Percentiles rank a stretch among this genome's conserved stretches.
These are phyloP conservation scores for Triangularia setosa DNA, from an alignment of 2,329 filamentous ascomycete genomes.

Conservation along the genomic window DNA sequence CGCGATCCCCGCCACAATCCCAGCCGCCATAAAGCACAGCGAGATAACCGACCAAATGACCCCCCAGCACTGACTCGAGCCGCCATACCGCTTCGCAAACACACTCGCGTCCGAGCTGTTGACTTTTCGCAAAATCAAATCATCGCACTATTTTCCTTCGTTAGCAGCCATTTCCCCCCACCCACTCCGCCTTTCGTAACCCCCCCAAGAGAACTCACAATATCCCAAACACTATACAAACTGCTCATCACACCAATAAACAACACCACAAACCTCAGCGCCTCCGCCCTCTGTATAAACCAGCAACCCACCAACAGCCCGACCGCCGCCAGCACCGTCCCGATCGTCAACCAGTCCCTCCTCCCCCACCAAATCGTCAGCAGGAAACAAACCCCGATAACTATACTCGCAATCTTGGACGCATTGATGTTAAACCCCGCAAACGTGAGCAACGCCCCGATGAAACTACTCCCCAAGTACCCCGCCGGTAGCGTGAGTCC, in stretches of 20 bases:
- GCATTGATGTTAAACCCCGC: constrained; percentile 79
- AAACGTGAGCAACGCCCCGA: constrained; percentile 73
- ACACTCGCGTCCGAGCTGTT: constrained; percentile 76
- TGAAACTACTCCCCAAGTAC: constrained; percentile 72
- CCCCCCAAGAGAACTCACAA: constrained; percentile 47
- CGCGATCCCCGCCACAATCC: constrained; percentile 72
- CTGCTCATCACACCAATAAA: constrained; percentile 82
- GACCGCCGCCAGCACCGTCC: constrained; percentile 66
- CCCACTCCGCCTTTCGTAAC: background rate
- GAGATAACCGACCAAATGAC: constrained; percentile 74
- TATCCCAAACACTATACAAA: constrained; percentile 80
- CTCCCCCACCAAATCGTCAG: constrained; percentile 81
- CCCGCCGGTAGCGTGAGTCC: constrained; percentile 72
- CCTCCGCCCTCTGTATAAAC: constrained; percentile 75
- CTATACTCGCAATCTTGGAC: constrained; percentile 72
- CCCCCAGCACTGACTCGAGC: constrained; percentile 77
- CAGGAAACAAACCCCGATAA: constrained; percentile 68
- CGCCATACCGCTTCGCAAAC: constrained; percentile 73
- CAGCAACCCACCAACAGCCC: constrained; percentile 69
- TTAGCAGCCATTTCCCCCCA: no score
- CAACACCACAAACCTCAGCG: constrained; percentile 65
- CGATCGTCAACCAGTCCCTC: constrained; percentile 71
- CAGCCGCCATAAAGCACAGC: constrained; percentile 65
- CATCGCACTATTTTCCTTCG: constrained; percentile 56
- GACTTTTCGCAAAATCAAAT: constrained; percentile 74